Conservation (phyloP, 2,329 filamentous ascomycete genomes). For the Talaromyces sp. region DNA sequence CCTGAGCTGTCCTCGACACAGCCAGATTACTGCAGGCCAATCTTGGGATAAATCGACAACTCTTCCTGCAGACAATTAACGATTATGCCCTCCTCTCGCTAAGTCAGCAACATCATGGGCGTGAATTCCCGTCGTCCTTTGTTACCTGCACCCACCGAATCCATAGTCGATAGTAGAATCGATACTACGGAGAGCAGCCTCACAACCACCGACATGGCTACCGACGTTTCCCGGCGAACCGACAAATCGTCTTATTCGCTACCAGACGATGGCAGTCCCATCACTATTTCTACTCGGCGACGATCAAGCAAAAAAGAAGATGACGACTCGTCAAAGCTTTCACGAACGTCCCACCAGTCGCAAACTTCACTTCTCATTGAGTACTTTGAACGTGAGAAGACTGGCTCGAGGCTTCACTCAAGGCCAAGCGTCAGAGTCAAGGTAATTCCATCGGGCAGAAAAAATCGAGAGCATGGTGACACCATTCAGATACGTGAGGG, state of each 20-base stretch:
- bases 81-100: conserved; percentile 18
- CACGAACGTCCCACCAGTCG: conserved; percentile 58
- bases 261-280: conserved; percentile 63
- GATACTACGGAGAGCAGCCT: conserved; percentile 46
- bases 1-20: background rate
- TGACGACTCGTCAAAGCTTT: conserved; percentile 53
- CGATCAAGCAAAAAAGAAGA: conserved; percentile 49
- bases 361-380: conserved; percentile 92
- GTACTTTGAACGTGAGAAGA: conserved; percentile 81
- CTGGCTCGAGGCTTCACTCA: conserved; percentile 52
- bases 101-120: conserved; percentile 38
- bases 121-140: conserved; percentile 48
- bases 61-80: background rate
- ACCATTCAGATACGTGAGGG: conserved; percentile 85
- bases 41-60: background rate
- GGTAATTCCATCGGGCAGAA: conserved; percentile 71
- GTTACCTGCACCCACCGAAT: conserved; percentile 51
- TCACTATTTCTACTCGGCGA: conserved; percentile 75
- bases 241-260: conserved; percentile 51
- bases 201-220: conserved; percentile 47
- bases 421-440: conserved; percentile 78
- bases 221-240: conserved; percentile 49
- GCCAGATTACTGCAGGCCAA: background rate
- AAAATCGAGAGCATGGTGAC: conserved; percentile 58
- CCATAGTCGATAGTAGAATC: conserved; percentile 46